These are phyloP conservation scores for Cyamopsis tetragonoloba DNA, from an alignment of 306 rosid species.

Conservation along the genomic window DNA sequence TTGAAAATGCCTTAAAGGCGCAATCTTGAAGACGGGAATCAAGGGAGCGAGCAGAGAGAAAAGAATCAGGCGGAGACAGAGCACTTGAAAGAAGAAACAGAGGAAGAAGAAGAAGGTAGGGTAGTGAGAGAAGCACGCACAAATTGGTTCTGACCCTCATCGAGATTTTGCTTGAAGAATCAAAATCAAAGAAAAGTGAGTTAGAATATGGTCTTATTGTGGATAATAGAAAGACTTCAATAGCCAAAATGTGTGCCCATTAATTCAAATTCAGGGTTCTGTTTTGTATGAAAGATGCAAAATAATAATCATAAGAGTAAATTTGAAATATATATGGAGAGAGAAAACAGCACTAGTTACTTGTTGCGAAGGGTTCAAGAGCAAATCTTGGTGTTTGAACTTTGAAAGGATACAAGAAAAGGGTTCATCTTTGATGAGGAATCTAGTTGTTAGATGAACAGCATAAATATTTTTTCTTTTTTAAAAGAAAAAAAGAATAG, in stretches of 20 bases:
- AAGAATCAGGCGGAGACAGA: neutral
- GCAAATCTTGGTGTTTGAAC: neutral
- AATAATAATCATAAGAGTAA: neutral
- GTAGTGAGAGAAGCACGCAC: conserved; percentile 7
- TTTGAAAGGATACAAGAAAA: neutral
- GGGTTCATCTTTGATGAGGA: neutral
- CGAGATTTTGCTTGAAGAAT: neutral
- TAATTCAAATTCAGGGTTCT: neutral
- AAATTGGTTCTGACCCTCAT: conserved; percentile 28
- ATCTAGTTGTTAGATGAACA: neutral
- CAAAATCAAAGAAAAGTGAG: neutral
- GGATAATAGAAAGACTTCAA: neutral
- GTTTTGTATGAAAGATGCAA: neutral
- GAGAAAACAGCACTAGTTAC: neutral
- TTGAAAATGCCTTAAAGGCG: conserved; percentile 39
- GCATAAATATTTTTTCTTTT: too few species aligned
- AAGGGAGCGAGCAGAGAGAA: conserved; percentile 33
- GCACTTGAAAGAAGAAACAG: conserved; percentile 21
- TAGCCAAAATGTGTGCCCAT: neutral
- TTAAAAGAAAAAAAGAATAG: neutral
- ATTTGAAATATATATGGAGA: too few species aligned
- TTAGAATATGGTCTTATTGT: neutral
- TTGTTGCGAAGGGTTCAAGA: neutral
- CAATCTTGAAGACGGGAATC: conserved; percentile 42
- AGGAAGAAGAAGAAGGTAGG: conserved; percentile 15